Conservation (phyloP, 257 asterid genomes). For the Prunella vulgaris region DNA sequence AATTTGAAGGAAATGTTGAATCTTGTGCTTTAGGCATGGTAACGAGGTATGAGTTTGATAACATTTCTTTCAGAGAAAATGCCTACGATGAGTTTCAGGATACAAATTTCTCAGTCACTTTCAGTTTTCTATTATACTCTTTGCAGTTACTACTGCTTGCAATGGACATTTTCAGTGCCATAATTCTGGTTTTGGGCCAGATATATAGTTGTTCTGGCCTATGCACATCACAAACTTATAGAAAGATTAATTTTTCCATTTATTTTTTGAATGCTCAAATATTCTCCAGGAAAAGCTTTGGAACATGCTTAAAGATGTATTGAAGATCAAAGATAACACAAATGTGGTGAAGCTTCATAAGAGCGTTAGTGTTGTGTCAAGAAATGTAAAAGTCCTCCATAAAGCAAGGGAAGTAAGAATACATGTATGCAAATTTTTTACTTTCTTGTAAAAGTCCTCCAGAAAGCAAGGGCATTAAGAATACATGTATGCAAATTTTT, state of each 20-base stretch:
- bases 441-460: too few species aligned
- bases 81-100: slow-evolving; percentile 7
- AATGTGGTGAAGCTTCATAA: slow-evolving; percentile 99
- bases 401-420: slow-evolving; percentile 72
- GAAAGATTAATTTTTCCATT: slow-evolving; percentile 13
- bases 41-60: slow-evolving; percentile 57
- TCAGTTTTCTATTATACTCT: neutral
- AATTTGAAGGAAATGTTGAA: slow-evolving; percentile 76
- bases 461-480: too few species aligned
- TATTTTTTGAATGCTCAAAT: slow-evolving; percentile 14
- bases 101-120: neutral
- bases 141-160: slow-evolving; percentile 93
- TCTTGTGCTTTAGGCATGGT: slow-evolving; percentile 98
- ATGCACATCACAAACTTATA: neutral
- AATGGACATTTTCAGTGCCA: slow-evolving; percentile 70
- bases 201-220: slow-evolving; percentile 27
- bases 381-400: slow-evolving; percentile 92
- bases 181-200: slow-evolving; percentile 94
- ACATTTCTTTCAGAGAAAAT: neutral
- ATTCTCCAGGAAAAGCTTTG: slow-evolving; percentile 84
- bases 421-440: slow-evolving; percentile 53
- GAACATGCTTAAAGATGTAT: slow-evolving; percentile 91
- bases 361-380: slow-evolving; percentile 95
- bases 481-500: too few species aligned
- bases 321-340: slow-evolving; percentile 64